These are phyloP conservation scores for Cyclotella distinguenda DNA, from an alignment of 108 stramenopile species.

Conservation along the genomic window DNA sequence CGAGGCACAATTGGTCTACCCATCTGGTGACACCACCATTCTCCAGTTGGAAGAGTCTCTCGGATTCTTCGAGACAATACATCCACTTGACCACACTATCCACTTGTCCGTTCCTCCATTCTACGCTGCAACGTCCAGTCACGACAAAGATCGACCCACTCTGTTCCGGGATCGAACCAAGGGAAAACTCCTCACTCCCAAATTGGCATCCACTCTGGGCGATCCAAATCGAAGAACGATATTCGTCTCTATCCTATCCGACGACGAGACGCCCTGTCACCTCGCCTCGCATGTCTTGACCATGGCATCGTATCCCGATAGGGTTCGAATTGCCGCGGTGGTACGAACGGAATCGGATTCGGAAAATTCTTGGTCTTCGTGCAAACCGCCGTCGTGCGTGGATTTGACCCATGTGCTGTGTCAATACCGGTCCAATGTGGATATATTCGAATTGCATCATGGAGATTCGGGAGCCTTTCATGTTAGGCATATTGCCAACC, in stretches of 20 bases:
- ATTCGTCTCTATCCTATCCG: conserved; percentile 53
- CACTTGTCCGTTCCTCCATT: conserved; percentile 12
- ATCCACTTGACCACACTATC: conserved; percentile 2
- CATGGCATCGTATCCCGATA: conserved; percentile 54
- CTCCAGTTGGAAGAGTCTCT: conserved; percentile 13
- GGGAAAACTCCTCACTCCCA: conserved; percentile 23
- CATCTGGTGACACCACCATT: neutral
- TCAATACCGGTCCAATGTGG: conserved; percentile 45
- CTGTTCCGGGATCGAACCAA: conserved; percentile 9
- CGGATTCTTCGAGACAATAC: conserved; percentile 20
- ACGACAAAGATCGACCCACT: conserved; percentile 2
- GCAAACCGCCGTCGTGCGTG: conserved; percentile 39
- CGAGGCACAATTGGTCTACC: neutral
- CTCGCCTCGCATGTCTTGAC: conserved; percentile 43
- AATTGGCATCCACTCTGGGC: conserved; percentile 13
- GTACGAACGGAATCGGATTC: conserved; percentile 48
- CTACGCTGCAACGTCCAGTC: conserved; percentile 4
- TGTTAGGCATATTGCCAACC: conserved; percentile 64
- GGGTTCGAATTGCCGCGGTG: conserved; percentile 55
- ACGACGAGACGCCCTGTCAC: conserved; percentile 48
- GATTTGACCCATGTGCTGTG: conserved; percentile 53
- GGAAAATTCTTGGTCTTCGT: conserved; percentile 19
- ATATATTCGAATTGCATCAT: conserved; percentile 52
- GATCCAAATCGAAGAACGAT: conserved; percentile 44
- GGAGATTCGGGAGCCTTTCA: conserved; percentile 63